These are phyloP conservation scores for Ustilago xerochloae DNA, from an alignment of 1,284 basidiomycete species.

Conservation along the genomic window DNA sequence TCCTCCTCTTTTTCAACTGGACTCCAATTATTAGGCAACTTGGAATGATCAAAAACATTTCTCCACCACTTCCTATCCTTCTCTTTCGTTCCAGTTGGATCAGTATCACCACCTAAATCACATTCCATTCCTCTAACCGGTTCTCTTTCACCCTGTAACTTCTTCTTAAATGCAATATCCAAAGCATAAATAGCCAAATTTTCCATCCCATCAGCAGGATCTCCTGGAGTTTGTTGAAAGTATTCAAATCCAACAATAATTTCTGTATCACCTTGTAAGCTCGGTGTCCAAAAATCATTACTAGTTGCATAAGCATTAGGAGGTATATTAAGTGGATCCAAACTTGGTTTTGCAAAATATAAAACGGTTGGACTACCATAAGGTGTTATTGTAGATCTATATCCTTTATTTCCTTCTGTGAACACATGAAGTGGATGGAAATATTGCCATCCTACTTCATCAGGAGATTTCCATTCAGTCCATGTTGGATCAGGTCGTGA, in stretches of 20 bases:
- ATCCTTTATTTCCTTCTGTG: constrained; percentile 39
- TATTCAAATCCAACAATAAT: constrained; percentile 53
- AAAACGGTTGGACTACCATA: constrained; percentile 52
- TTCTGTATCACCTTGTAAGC: constrained; percentile 44
- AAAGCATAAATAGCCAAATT: constrained; percentile 52
- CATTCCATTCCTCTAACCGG: constrained; percentile 40
- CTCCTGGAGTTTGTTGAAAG: constrained; percentile 56
- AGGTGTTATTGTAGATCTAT: constrained; percentile 38
- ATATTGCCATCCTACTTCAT: constrained; percentile 55
- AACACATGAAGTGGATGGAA: constrained; percentile 58
- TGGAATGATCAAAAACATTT: constrained; percentile 56
- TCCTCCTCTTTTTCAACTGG: background rate
- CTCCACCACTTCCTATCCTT: constrained; percentile 24
- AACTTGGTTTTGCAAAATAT: constrained; percentile 49
- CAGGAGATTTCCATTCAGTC: constrained; percentile 46
- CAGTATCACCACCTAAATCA: constrained; percentile 41
- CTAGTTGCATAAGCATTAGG: constrained; percentile 48
- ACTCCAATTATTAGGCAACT: constrained; percentile 44
- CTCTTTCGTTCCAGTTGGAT: constrained; percentile 19
- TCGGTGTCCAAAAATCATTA: constrained; percentile 49
- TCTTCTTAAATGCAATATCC: constrained; percentile 48
- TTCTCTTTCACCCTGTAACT: constrained; percentile 20
- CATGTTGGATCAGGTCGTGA: constrained; percentile 48
- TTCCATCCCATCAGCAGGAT: constrained; percentile 58
- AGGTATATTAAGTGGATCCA: constrained; percentile 36